Evolutionary conservation across 768 basidiomycete genomes (phyloP), one percentile per base, ranked within the genome.

Genomic region (Auriscalpium vulgare): DNA sequence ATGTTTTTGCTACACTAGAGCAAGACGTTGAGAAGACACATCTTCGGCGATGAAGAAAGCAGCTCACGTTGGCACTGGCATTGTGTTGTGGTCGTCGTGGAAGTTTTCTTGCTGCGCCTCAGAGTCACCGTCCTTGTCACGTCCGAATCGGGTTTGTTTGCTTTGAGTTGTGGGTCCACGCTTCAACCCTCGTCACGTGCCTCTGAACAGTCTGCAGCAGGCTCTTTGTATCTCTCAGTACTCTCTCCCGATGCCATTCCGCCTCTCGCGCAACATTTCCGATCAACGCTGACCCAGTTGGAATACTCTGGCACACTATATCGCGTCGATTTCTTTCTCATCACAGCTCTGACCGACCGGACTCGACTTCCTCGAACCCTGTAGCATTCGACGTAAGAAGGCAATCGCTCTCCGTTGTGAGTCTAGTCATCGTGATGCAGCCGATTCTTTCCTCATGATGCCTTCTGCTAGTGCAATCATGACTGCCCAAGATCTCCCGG

Each of bases 401-500:
- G 29, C 29, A 29, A 29, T 29, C 29, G 29, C 29, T 29, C 29
- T 29, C 29, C 29, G 29, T 29, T 29, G 29, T 29, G 29, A 29
- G 29, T 29, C 5, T 29, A 29, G 29, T 5, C 29, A 29, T 29
- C 29, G 29, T 7, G 29, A 29, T 29, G 29, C 29, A 29, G 29
- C 29, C 29, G 29, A 29, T 29, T 29, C 29, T 29, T 4, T 29
- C 7, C 29, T 29, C 4, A 29, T 7, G 29, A 29, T 29, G 29
- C 29, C 2, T 5, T 29, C 29, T 29, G 29, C 29, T 5, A 29
- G 29, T 29, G 5, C 29, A 29, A 21, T 37, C n/a, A 63, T 62
- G 60, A 6, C 37, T 16, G 57, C 48, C 7, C 44, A 47, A 9
- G 67, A 77, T 47, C 75, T 90, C 2, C 88, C 88, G 3, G 77